A percentile compares a stretch with the other conserved stretches of the same genome.
Evolutionary conservation across 129 eudicot species (phyloP).

Genomic region (Smallanthus sonchifolius): DNA sequence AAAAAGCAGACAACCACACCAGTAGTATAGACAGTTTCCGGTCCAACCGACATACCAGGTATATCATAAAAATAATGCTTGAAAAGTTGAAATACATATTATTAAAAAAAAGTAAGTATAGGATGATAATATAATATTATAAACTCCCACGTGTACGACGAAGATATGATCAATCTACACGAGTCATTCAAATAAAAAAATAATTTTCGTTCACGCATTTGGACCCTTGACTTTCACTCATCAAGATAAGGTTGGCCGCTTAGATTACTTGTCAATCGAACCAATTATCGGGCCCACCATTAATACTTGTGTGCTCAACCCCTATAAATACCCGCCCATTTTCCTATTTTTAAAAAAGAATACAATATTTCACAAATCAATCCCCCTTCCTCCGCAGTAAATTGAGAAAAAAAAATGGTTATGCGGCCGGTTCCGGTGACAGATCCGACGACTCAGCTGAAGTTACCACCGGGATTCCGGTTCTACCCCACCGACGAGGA

Average conservation of each 20-base stretch:
- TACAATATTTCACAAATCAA: background rate
- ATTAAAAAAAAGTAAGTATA: background rate
- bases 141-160: constrained; percentile 25
- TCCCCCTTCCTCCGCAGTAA: background rate
- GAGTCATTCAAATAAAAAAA: constrained; percentile 6
- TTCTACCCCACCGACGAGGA: constrained; percentile 92
- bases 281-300: constrained; percentile 9
- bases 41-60: too few relatives aligned
- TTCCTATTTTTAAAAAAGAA: background rate
- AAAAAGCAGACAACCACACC: too few relatives aligned
- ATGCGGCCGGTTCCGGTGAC: constrained; percentile 35
- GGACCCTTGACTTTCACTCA: background rate
- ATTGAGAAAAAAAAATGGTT: constrained; percentile 41
- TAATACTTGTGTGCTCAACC: background rate
- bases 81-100: too few relatives aligned
- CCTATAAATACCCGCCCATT: constrained; percentile 30
- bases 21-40: too few relatives aligned
- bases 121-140: background rate
- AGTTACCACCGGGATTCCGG: constrained; percentile 84
- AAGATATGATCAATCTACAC: constrained; percentile 19
- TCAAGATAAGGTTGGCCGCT: constrained; percentile 35
- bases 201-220: constrained; percentile 12
- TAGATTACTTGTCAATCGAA: constrained; percentile 28
- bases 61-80: too few relatives aligned
- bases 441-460: constrained; percentile 62